Base-by-base conservation (phyloP, 352 stramenopile genomes). In the Globisporangium polare region DNA sequence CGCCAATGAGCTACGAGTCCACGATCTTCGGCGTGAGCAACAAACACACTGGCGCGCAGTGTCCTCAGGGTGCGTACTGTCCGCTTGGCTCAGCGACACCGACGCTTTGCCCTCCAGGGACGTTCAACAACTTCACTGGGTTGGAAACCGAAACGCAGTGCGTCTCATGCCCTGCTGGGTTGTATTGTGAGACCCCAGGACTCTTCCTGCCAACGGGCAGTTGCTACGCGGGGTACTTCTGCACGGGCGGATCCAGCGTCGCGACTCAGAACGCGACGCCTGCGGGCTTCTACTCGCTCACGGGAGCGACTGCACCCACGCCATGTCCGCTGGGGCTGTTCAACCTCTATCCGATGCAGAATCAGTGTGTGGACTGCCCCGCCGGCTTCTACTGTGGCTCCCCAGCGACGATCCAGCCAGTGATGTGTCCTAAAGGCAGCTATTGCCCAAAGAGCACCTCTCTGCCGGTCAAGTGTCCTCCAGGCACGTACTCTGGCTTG, bases 181-280 rank as follows among this genome's bases (percentile, higher is more conserved):
- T 80, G 41, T 96, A 93, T 50, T 97, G 89, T 20, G 74, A 88
- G 22, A 89, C 76, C 0, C 81, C 77, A 31, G 86, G 86, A 0
- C 59, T 94, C 0, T 54, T 83, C 7, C 51, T 84, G 10, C 87
- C 89, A 1, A 94, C 89, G 0, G 88, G 69, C 17, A 63, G 74
- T 13, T 97, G 90, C 61, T 78, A 88, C 50, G 71, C 78, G 12
- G 90, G 88, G 0, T 96, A 89, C 63, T 96, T 79, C 53, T 97
- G 90, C 64, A 83, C 69, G 0, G 85, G 80, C 7, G 78, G 71
- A 26, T 72, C 83, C 0, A 69, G 52, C 12, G 67, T 74, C 7
- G 72, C 86, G 7, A 92, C 83, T 0, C 83, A 92, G 53, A 71
- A 73, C 41, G 57, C 78, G 7, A 80, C 78, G 0, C 81, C 73